These are phyloP conservation scores for Lachancea sp. DNA, from an alignment of 805 yeast species.

Conservation along the genomic window DNA sequence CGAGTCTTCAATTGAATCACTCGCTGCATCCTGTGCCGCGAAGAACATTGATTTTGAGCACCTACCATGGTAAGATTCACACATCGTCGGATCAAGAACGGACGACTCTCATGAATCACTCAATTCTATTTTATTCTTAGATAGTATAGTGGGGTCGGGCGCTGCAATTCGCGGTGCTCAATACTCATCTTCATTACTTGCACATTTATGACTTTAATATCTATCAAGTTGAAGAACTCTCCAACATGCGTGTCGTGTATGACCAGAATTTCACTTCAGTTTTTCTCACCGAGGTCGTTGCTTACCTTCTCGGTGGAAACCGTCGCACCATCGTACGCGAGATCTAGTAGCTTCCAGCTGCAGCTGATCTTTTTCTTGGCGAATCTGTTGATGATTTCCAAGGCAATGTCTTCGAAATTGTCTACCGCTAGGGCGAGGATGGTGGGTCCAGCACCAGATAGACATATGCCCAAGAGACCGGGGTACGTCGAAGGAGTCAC, in stretches of 20 bases:
- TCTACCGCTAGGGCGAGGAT: conserved; percentile 88
- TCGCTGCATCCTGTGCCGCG: no score
- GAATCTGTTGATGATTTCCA: conserved; percentile 65
- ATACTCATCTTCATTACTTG: background rate
- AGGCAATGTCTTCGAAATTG: conserved; percentile 78
- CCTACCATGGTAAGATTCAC: no score
- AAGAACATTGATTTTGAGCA: no score
- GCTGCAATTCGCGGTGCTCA: no score
- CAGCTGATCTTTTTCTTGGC: conserved; percentile 60
- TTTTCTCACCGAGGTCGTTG: background rate
- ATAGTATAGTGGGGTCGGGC: no score
- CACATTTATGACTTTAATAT: background rate
- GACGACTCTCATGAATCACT: no score
- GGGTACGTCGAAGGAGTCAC: conserved; percentile 78
- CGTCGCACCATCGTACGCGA: conserved; percentile 83
- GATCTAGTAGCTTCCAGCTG: conserved; percentile 75
- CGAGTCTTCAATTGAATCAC: no score
- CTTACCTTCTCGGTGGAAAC: conserved; percentile 27
- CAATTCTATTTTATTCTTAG: no score
- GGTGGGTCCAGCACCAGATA: conserved; percentile 98
- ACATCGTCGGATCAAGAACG: no score
- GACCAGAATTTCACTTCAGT: background rate
- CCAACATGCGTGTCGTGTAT: no score
- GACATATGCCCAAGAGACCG: conserved; percentile 87
- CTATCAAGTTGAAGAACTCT: background rate